These are phyloP conservation scores for Rhazya stricta DNA, from an alignment of 257 asterid species.

Conservation along the genomic window DNA sequence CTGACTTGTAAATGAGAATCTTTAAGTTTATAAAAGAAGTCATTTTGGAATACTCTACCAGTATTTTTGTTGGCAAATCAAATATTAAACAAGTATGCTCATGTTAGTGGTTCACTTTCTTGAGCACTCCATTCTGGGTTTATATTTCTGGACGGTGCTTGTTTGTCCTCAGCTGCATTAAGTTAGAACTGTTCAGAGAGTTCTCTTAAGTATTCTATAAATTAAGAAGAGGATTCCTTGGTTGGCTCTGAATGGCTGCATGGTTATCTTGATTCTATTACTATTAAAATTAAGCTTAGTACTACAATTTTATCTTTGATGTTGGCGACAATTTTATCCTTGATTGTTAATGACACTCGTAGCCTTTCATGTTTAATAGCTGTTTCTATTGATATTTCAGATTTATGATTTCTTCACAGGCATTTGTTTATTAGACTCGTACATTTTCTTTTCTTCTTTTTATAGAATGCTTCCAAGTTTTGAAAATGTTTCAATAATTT, in stretches of 20 bases:
- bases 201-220: neutral
- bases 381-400: neutral
- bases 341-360: neutral
- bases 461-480: neutral
- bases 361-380: neutral
- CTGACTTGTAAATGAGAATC: neutral
- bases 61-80: neutral
- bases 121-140: neutral
- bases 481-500: neutral
- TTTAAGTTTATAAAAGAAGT: neutral
- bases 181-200: neutral
- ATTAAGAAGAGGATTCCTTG: neutral
- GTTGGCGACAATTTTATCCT: neutral
- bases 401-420: neutral
- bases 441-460: neutral
- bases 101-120: neutral
- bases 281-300: neutral
- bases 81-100: neutral
- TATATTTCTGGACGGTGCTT: neutral
- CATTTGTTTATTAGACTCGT: neutral
- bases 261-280: neutral
- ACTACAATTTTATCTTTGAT: neutral
- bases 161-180: neutral
- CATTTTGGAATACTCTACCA: neutral
- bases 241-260: neutral